Evolutionary conservation across 2,329 filamentous ascomycete species (phyloP), one percentile per base, ranked within the genome.

Genomic region (Didymella lethalis): DNA sequence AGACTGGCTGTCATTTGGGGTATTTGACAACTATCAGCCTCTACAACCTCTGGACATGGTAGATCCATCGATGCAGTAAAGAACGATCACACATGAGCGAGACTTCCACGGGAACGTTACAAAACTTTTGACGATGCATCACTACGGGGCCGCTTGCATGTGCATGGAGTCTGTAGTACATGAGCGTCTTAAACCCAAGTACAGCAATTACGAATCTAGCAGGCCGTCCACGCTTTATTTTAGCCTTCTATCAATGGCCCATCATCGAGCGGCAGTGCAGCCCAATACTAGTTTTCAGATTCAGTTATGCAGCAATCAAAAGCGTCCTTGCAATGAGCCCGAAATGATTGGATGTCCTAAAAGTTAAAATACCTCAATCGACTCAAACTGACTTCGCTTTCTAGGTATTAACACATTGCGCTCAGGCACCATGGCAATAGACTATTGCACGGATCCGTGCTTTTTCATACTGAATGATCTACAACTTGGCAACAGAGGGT

Each of bases 1-100:
- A 2, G 80, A 82, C 38, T 83, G 81, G 79, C 71, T 83, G 34
- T 81, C 78, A 0, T 80, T 82, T 51, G 78, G 78, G 0, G 78
- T 82, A 54, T 74, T 80, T 32, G 79, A 82, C 45, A 79, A 81
- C 61, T 69, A 66, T 47, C 65, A 66, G 20, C 49, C 55, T 18
- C 31, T 58, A 31, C 65, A 66, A 28, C 45, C 55, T 20, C 32
- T 58, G 40, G 49, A 58, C 4, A 59, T 66, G 50, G 59, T 67
- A 4, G 65, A 65, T 53, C 49, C 64, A 12, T 54, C 44, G 14
- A 47, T 63, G 18, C 57, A 59, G 48, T 62, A 20, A 28, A 12
- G 26, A 1, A 6, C 20, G 6, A 18, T n/a, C 7, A 36, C 10
- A 14, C 10, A 20, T 31, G 43, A n/a, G 48, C 32, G 14, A 43